Conservation (phyloP, 1,284 basidiomycete species). For the Moesziomyces sp. region DNA sequence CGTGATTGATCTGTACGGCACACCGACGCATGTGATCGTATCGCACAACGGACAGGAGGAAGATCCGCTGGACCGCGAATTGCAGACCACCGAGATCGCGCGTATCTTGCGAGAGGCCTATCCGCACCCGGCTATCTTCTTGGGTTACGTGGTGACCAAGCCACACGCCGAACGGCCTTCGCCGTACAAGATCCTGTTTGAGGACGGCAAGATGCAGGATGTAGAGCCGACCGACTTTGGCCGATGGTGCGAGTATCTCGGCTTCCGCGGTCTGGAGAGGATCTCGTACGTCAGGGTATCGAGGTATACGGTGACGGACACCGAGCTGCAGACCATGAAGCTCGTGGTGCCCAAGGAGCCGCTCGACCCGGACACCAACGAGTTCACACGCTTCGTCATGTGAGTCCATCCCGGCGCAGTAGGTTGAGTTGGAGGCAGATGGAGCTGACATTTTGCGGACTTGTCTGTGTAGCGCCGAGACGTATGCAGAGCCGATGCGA, state of each 20-base stretch:
- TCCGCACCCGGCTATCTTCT: slow-evolving; percentile 83
- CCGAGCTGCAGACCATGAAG: slow-evolving; percentile 65
- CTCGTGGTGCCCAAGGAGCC: slow-evolving; percentile 51
- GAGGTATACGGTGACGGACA: slow-evolving; percentile 63
- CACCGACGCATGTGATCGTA: slow-evolving; percentile 82
- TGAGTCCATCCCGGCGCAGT: slow-evolving; percentile 9
- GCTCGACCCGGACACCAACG: slow-evolving; percentile 51
- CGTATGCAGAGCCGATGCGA: slow-evolving; percentile 37
- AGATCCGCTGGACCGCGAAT: slow-evolving; percentile 84
- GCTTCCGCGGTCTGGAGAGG: slow-evolving; percentile 59
- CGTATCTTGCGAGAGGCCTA: slow-evolving; percentile 79
- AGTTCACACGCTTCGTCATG: slow-evolving; percentile 37
- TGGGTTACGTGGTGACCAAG: slow-evolving; percentile 78
- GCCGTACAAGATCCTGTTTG: slow-evolving; percentile 82
- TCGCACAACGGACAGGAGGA: slow-evolving; percentile 94
- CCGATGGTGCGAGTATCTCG: slow-evolving; percentile 66
- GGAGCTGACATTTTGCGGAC: slow-evolving; percentile 2
- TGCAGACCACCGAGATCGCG: slow-evolving; percentile 85
- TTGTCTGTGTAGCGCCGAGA: slow-evolving; percentile 19
- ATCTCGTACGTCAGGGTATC: slow-evolving; percentile 62
- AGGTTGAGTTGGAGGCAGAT: not conserved
- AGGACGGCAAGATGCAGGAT: slow-evolving; percentile 65
- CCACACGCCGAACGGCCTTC: slow-evolving; percentile 79
- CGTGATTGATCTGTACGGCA: slow-evolving; percentile 83
- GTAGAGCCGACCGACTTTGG: slow-evolving; percentile 70